phyloP scores from a whole-genome alignment of 2,329 filamentous ascomycete genomes.

The Penicillium sp. region DNA sequence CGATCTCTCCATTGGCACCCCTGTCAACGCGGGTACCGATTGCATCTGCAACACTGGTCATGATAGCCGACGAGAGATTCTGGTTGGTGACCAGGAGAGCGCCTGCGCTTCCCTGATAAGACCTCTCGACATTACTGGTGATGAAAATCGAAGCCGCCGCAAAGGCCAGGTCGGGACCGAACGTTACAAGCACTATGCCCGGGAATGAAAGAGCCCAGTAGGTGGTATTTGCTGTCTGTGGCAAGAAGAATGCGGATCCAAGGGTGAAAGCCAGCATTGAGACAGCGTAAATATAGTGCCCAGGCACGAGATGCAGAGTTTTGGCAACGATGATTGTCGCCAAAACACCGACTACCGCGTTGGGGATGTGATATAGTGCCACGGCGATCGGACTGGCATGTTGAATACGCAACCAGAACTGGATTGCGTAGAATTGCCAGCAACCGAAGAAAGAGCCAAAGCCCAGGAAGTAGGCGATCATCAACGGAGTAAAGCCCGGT shows the following conservation, averaged over 20 bases:
- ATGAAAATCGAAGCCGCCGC: constrained; percentile 54
- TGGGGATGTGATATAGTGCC: constrained; percentile 49
- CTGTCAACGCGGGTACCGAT: constrained; percentile 35
- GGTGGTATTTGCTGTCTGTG: constrained; percentile 41
- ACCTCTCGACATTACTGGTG: constrained; percentile 49
- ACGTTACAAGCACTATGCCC: constrained; percentile 48
- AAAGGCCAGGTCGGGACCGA: constrained; percentile 52
- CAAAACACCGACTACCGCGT: constrained; percentile 48
- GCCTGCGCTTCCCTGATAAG: constrained; percentile 50
- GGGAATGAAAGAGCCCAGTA: constrained; percentile 52
- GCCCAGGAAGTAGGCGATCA: constrained; percentile 48
- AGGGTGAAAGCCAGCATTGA: constrained; percentile 47
- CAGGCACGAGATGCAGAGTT: constrained; percentile 49
- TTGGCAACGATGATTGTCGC: constrained; percentile 51
- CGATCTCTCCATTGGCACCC: constrained; percentile 24
- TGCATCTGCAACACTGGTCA: constrained; percentile 38
- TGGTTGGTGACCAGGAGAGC: constrained; percentile 52
- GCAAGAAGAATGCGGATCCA: constrained; percentile 44
- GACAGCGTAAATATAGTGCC: constrained; percentile 50
- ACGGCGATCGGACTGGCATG: constrained; percentile 43
- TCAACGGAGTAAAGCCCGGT: constrained; percentile 46
- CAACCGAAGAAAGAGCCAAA: constrained; percentile 49
- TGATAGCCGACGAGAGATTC: constrained; percentile 49
- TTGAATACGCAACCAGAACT: constrained; percentile 44
- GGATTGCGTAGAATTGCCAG: constrained; percentile 45